A percentile compares a stretch with the other conserved stretches of the same genome.
These are phyloP conservation scores for Neopestalotiopsis sp. DNA, from an alignment of 2,329 filamentous ascomycete species.

Conservation along the genomic window DNA sequence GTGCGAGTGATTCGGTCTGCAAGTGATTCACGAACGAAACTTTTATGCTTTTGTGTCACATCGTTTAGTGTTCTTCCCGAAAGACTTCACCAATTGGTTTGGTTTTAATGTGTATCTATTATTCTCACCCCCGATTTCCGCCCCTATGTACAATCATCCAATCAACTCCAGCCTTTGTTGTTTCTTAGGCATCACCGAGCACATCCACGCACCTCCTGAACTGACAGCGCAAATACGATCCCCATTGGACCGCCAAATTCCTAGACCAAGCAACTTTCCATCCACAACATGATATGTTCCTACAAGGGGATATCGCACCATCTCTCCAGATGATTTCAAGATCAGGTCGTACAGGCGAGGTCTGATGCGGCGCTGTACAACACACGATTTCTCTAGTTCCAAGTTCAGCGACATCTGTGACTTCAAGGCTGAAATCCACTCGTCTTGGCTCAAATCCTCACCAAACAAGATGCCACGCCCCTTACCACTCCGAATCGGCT, in stretches of 20 bases:
- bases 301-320: conserved; percentile 36
- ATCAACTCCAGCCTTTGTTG: background rate
- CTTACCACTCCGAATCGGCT: conserved; percentile 45
- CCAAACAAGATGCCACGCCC: conserved; percentile 47
- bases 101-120: too few species aligned
- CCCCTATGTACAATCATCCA: too few species aligned
- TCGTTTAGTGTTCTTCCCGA: too few species aligned
- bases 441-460: conserved; percentile 36
- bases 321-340: conserved; percentile 32
- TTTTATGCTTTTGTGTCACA: too few species aligned
- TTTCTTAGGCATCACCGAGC: background rate
- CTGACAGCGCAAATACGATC: conserved; percentile 2
- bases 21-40: too few species aligned
- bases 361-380: conserved; percentile 38
- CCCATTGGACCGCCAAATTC: background rate
- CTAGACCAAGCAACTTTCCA: background rate
- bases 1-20: too few species aligned
- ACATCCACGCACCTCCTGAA: background rate
- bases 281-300: conserved; percentile 39
- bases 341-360: conserved; percentile 40
- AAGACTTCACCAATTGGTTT: too few species aligned
- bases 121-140: too few species aligned
- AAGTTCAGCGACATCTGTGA: conserved; percentile 21
- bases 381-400: conserved; percentile 24
- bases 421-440: conserved; percentile 36